phyloP scores from a whole-genome alignment of 208 protist genomes.

The Trichomonas tenax region DNA sequence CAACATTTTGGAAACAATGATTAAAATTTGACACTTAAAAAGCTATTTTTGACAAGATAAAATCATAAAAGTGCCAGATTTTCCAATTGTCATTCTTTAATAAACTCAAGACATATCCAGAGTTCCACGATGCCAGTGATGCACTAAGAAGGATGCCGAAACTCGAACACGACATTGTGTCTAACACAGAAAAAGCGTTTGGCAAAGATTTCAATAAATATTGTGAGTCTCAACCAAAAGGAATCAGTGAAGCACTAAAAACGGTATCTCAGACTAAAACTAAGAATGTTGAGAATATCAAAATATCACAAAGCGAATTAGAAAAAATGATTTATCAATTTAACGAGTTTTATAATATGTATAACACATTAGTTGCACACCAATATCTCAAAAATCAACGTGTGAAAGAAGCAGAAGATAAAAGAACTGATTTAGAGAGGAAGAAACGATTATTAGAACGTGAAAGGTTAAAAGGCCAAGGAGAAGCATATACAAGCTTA shows the following conservation, averaged over 20 bases:
- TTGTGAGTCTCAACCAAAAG: not conserved
- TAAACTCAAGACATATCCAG: not conserved
- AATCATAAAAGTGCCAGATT: too few relatives aligned
- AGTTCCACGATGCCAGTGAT: not conserved
- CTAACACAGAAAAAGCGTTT: not conserved
- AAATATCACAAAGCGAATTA: not conserved
- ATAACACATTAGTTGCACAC: not conserved
- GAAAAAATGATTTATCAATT: not conserved
- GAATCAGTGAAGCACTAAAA: not conserved
- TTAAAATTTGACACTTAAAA: too few relatives aligned
- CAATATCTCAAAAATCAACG: not conserved
- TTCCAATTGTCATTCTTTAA: not conserved
- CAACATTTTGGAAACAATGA: too few relatives aligned
- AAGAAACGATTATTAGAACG: not conserved
- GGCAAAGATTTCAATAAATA: not conserved
- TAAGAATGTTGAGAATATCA: not conserved
- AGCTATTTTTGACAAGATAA: too few relatives aligned
- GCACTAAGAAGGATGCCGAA: not conserved
- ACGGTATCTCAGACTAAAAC: not conserved
- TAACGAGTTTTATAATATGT: not conserved
- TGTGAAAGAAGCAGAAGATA: not conserved
- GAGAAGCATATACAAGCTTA: not conserved
- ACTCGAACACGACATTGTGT: not conserved
- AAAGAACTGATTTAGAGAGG: not conserved
- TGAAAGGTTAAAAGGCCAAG: too few relatives aligned